Conservation (phyloP, 495 filamentous ascomycete genomes). For the Cetradonia linearis region DNA sequence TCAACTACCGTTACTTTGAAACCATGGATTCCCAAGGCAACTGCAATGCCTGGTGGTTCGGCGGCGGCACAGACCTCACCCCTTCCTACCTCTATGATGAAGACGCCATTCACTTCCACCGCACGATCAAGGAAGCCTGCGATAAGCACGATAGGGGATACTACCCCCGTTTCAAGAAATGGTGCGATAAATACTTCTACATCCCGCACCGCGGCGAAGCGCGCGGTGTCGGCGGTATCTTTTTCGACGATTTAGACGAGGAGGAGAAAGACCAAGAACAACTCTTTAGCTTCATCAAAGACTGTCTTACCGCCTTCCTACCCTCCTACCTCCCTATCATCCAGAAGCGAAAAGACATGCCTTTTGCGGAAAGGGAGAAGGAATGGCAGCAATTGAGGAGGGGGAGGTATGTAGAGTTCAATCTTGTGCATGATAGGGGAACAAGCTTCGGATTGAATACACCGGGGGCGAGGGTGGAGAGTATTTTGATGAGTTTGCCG, state of each 20-base stretch:
- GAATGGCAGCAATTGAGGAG: conserved; percentile 92
- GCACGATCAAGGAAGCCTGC: conserved; percentile 81
- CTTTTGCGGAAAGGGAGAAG: conserved; percentile 74
- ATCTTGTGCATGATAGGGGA: conserved; percentile 92
- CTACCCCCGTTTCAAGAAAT: conserved; percentile 92
- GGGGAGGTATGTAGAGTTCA: conserved; percentile 96
- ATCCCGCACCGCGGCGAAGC: conserved; percentile 82
- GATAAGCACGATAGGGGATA: conserved; percentile 87
- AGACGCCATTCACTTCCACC: conserved; percentile 94
- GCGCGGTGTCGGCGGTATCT: conserved; percentile 92
- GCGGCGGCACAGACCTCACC: conserved; percentile 88
- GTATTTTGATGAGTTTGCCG: conserved; percentile 94
- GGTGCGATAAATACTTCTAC: conserved; percentile 97
- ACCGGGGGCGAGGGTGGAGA: conserved; percentile 83
- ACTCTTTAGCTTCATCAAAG: conserved; percentile 82
- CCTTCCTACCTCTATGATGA: conserved; percentile 93
- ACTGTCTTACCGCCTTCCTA: conserved; percentile 74
- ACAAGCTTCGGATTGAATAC: conserved; percentile 93
- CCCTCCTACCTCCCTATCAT: conserved; percentile 90
- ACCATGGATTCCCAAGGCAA: conserved; percentile 59
- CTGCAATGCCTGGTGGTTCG: conserved; percentile 87
- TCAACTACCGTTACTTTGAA: conserved; percentile 99
- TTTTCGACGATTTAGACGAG: conserved; percentile 95
- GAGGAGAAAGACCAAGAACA: conserved; percentile 77
- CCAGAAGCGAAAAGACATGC: conserved; percentile 77